Percentiles rank a stretch among this genome's conserved stretches.
Evolutionary conservation across 305 asterid species (phyloP).

Genomic region (Fraxinus platypoda): DNA sequence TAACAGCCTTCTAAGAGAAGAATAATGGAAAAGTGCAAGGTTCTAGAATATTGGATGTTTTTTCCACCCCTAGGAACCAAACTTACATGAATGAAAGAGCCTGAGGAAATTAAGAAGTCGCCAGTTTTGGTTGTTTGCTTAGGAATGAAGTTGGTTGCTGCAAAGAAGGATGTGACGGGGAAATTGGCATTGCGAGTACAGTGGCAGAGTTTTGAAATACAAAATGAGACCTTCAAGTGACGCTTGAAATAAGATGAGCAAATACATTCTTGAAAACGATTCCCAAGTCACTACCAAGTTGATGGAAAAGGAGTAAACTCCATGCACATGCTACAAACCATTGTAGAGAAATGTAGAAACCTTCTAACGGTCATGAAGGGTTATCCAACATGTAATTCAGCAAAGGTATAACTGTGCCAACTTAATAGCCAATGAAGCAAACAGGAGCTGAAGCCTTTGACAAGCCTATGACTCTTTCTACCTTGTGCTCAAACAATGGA

Average conservation of each 20-base stretch:
- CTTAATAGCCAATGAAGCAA: background rate
- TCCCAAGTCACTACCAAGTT: background rate
- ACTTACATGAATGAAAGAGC: background rate
- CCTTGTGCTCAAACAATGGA: background rate
- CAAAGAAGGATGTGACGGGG: background rate
- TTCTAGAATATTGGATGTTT: background rate
- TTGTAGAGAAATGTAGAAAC: background rate
- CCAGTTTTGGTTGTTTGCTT: background rate
- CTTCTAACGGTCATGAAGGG: background rate
- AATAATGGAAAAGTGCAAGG: background rate
- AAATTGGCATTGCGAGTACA: background rate
- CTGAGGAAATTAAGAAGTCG: background rate
- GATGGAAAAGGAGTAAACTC: background rate
- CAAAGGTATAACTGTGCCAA: background rate
- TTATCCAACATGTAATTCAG: background rate
- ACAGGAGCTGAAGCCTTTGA: background rate
- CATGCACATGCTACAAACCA: background rate
- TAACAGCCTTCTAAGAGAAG: background rate
- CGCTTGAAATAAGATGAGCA: background rate
- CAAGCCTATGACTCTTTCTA: background rate
- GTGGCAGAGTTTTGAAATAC: background rate
- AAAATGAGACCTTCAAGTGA: background rate
- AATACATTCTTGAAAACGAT: background rate
- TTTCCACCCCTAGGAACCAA: background rate
- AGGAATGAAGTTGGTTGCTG: background rate